phyloP scores from a whole-genome alignment of 257 asterid species.

The Solanum piurae region DNA sequence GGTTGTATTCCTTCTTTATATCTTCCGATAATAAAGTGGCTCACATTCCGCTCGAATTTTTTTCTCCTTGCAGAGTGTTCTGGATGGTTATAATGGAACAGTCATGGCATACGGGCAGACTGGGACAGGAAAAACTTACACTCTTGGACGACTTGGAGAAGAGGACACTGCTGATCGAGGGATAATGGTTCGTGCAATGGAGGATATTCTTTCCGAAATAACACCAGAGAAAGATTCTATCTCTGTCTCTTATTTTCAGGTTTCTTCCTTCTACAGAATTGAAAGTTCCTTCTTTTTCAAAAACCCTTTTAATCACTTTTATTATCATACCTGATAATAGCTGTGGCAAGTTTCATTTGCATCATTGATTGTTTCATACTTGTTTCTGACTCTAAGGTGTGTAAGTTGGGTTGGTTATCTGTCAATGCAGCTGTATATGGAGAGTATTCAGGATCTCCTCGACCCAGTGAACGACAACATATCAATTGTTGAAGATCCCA shows the following conservation, averaged over 20 bases:
- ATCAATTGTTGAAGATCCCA: constrained; percentile 67
- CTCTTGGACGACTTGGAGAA: constrained; percentile 79
- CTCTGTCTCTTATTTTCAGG: constrained; percentile 85
- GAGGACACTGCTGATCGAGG: constrained; percentile 80
- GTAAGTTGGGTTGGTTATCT: not conserved
- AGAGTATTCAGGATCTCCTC: constrained; percentile 77
- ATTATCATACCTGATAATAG: not conserved
- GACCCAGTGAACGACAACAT: constrained; percentile 67
- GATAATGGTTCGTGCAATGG: constrained; percentile 91
- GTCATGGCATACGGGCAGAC: constrained; percentile 97
- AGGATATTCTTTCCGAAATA: constrained; percentile 55
- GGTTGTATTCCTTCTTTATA: not conserved
- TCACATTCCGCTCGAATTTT: not conserved
- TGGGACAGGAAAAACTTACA: constrained; percentile 90
- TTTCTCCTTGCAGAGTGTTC: constrained; percentile 56
- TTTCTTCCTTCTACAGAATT: constrained; percentile 3
- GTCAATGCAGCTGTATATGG: constrained; percentile 75
- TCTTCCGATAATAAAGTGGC: not conserved
- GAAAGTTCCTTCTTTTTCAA: not conserved
- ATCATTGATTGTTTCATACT: not conserved
- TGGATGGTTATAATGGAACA: constrained; percentile 93
- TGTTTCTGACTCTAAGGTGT: not conserved
- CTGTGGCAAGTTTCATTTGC: not conserved
- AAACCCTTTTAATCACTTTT: not conserved
- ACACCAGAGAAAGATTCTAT: constrained; percentile 53